Evolutionary conservation across 129 eudicot genomes (phyloP).

Genomic region (Lactuca saligna): DNA sequence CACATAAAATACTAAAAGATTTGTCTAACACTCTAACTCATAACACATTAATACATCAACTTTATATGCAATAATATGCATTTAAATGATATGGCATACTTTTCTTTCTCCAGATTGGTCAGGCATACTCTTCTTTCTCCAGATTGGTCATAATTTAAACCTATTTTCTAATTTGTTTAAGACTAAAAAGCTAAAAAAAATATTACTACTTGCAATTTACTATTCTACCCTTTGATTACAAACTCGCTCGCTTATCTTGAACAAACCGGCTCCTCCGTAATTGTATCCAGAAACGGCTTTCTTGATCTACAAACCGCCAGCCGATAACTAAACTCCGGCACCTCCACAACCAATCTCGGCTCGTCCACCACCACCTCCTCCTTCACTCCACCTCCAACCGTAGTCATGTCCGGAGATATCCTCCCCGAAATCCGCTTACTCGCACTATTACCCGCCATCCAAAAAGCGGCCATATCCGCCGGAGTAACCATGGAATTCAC

Average conservation of each 20-base stretch:
- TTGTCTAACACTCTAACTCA: neutral
- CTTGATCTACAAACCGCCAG: slow-evolving; percentile 53
- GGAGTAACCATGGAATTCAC: slow-evolving; percentile 67
- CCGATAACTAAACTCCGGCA: slow-evolving; percentile 43
- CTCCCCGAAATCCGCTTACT: slow-evolving; percentile 48
- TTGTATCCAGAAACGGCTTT: slow-evolving; percentile 72
- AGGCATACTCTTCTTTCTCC: neutral
- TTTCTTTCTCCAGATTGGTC: neutral
- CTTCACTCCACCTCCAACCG: slow-evolving; percentile 17
- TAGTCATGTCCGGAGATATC: slow-evolving; percentile 29
- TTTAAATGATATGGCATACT: neutral
- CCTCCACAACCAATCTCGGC: slow-evolving; percentile 45
- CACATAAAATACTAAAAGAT: neutral
- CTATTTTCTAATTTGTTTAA: neutral
- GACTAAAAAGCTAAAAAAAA: neutral
- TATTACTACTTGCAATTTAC: neutral
- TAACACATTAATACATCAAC: neutral
- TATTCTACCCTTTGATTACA: neutral
- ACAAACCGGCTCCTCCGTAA: slow-evolving; percentile 57
- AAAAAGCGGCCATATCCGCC: slow-evolving; percentile 62
- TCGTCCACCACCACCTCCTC: slow-evolving; percentile 31
- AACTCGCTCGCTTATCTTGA: slow-evolving; percentile 26
- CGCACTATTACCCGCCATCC: slow-evolving; percentile 57
- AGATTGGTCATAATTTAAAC: neutral
- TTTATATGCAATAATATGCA: neutral